A percentile compares a stretch with the other conserved stretches of the same genome.
These are phyloP conservation scores for Penicillium sp. DNA, from an alignment of 2,329 filamentous ascomycete genomes.

Conservation along the genomic window DNA sequence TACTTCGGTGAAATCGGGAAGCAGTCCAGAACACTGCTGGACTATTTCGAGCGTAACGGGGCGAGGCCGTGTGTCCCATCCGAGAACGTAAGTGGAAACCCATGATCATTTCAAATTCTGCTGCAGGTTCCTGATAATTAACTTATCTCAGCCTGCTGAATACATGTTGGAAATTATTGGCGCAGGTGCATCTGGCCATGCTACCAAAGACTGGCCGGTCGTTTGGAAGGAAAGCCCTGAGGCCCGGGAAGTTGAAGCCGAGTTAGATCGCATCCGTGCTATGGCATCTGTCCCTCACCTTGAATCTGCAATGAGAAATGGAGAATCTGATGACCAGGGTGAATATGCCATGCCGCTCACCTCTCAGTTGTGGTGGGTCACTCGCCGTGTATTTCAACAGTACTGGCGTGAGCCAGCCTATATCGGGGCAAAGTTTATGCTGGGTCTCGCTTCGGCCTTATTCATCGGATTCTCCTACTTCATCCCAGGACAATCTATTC, in stretches of 20 bases:
- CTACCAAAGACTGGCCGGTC: constrained; percentile 58
- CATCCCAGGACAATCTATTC: constrained; percentile 66
- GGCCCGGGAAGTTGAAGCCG: constrained; percentile 53
- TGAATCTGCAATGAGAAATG: too few species aligned
- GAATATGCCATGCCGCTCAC: constrained; percentile 75
- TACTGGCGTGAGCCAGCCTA: constrained; percentile 85
- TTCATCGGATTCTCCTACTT: constrained; percentile 82
- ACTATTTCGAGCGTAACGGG: constrained; percentile 65
- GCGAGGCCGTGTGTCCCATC: constrained; percentile 57
- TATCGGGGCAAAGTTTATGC: constrained; percentile 74
- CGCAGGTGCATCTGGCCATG: constrained; percentile 13
- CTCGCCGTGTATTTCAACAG: constrained; percentile 74
- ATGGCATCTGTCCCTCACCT: too few species aligned
- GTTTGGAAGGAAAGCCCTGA: constrained; percentile 62
- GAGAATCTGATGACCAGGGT: constrained; percentile 14
- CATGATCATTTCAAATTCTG: too few species aligned
- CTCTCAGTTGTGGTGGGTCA: constrained; percentile 65
- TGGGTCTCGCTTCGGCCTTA: constrained; percentile 57
- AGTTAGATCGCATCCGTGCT: constrained; percentile 59
- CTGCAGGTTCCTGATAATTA: too few species aligned
- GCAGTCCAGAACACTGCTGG: constrained; percentile 54
- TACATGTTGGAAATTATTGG: constrained; percentile 66
- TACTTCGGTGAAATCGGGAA: constrained; percentile 65
- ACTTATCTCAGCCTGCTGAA: constrained; percentile 57
- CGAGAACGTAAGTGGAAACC: constrained; percentile 52